Conservation (phyloP, 441 rosid species). For the Eugenia klotzschiana region DNA sequence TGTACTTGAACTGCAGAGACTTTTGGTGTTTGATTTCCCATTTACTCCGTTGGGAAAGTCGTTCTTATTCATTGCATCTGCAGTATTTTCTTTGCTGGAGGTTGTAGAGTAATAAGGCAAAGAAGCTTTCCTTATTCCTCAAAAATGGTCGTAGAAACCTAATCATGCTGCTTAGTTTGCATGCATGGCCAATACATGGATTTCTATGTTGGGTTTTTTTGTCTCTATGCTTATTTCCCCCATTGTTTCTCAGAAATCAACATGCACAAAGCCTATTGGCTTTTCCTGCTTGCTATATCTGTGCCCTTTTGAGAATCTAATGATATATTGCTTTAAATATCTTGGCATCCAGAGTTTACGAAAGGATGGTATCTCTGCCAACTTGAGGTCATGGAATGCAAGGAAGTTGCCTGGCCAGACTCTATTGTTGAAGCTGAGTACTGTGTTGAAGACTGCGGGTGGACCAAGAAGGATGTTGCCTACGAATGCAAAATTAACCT, state of each 20-base stretch:
- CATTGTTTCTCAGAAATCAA: background rate
- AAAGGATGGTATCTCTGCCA: slow-evolving; percentile 73
- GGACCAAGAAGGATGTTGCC: slow-evolving; percentile 50
- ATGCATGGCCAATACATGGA: background rate
- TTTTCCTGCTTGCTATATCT: background rate
- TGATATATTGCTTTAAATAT: background rate
- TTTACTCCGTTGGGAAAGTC: background rate
- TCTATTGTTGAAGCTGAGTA: slow-evolving; percentile 31
- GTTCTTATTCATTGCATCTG: background rate
- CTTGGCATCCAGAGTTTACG: slow-evolving; percentile 33
- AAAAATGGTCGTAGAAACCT: background rate
- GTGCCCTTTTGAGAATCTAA: background rate
- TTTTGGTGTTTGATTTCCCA: background rate
- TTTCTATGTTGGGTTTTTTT: background rate
- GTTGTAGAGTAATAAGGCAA: background rate
- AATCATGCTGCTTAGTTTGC: background rate
- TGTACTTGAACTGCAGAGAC: background rate
- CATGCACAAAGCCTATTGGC: background rate
- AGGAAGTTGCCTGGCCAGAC: slow-evolving; percentile 61
- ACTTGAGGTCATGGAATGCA: slow-evolving; percentile 76
- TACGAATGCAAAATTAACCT: slow-evolving; percentile 80
- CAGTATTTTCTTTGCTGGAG: background rate
- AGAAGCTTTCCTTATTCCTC: background rate
- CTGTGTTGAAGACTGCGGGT: slow-evolving; percentile 43
- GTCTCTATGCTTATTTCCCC: background rate